Evolutionary conservation across 495 filamentous ascomycete genomes (phyloP), one percentile per base, ranked within the genome.

Genomic region (Extremus antarcticus): DNA sequence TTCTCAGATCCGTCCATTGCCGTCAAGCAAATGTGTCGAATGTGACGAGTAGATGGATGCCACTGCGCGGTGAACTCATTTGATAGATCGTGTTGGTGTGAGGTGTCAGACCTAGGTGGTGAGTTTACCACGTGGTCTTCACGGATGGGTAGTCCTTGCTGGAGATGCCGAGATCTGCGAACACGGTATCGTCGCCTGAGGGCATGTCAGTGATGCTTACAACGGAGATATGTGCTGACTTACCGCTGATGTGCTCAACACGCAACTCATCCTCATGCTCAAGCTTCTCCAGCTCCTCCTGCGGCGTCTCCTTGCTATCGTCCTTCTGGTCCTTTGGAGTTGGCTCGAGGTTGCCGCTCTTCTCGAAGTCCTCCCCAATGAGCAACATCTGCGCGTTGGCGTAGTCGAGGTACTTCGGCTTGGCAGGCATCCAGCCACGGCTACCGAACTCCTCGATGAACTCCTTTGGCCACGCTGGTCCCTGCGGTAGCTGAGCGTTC

Each of bases 371-470:
- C 61, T 89, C 83, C 20, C 91, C 90, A 57, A 95, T 82, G 56
- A 95, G 75, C 17, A 95, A 71, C 50, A 95, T 79, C 64, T 95
- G 89, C 0, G 87, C 78, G 60, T 88, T 86, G 21, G 76, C 75
- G 63, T 86, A 88, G 55, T 94, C 78, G 45, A 95, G 73, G 63
- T 90, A 80, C 51, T 90, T 80, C 0, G 89, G 87, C 52, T 80
- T 70, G 8, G 87, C 71, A 0, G 86, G 79, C 38, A 81, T 73
- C 91, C 89, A 95, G 43, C 84, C 78, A 3, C 82, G 76, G 3
- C 79, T 79, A 19, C 74, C 68, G 62, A 95, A 97, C 56, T 88
- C 86, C 16, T 88, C 78, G 13, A 78, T 71, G 9, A 95, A 70
- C 84, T 85, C 77, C 58, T 86, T 73, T 0, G 87, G 80, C 71